phyloP scores from a whole-genome alignment of 2,329 filamentous ascomycete genomes.

The Colletotrichum sp. region DNA sequence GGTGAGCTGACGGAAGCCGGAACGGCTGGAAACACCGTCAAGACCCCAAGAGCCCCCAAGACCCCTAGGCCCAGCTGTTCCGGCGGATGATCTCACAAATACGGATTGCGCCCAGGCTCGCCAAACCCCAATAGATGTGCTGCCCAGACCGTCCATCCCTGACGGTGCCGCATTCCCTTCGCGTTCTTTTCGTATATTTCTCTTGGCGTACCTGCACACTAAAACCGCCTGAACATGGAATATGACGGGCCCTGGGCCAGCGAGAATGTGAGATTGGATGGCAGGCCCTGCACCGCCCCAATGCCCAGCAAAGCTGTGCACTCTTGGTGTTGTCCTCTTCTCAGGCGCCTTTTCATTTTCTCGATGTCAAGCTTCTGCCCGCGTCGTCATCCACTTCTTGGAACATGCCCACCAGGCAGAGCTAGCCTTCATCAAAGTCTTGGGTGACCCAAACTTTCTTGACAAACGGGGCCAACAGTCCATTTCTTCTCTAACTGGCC shows the following conservation, averaged over 20 bases:
- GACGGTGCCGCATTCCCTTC: neutral
- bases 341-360: neutral
- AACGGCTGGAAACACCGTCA: neutral
- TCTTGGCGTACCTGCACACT: conserved; percentile 2
- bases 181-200: neutral
- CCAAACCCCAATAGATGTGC: conserved; percentile 8
- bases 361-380: neutral
- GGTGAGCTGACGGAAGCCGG: neutral
- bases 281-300: conserved; percentile 12
- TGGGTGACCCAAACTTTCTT: neutral
- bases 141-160: conserved; percentile 12
- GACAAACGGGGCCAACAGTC: neutral
- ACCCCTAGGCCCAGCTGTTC: neutral
- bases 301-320: conserved; percentile 15
- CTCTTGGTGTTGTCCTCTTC: neutral
- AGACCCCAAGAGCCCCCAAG: neutral
- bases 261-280: conserved; percentile 13
- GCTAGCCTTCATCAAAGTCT: neutral
- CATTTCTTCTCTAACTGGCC: neutral
- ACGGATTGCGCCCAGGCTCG: conserved; percentile 8
- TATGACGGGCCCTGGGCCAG: neutral
- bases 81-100: conserved; percentile 5
- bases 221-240: neutral
- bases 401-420: neutral
- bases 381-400: conserved; percentile 13